A percentile compares a stretch with the other conserved stretches of the same genome.
These are phyloP conservation scores for Camellia sinensis DNA, from an alignment of 148 eudicot species.

Conservation along the genomic window DNA sequence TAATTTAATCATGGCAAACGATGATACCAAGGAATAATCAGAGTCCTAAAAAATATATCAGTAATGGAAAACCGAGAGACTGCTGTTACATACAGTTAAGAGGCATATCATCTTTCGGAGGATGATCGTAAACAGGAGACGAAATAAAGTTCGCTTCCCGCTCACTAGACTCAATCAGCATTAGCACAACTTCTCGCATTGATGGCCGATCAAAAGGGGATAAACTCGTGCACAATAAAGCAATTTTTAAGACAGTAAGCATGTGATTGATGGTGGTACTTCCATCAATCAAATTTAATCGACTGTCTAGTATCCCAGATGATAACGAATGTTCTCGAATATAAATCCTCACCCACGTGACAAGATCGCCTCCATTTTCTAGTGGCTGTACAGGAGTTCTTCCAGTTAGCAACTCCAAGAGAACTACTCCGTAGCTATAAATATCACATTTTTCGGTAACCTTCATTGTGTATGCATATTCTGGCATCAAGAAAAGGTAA, in stretches of 20 bases:
- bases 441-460: slow-evolving; percentile 93
- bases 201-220: slow-evolving; percentile 82
- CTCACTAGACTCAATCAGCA: slow-evolving; percentile 76
- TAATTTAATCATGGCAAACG: slow-evolving; percentile 11
- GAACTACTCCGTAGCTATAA: slow-evolving; percentile 96
- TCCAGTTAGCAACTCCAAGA: slow-evolving; percentile 87
- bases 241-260: slow-evolving; percentile 74
- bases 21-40: slow-evolving; percentile 31
- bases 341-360: slow-evolving; percentile 60
- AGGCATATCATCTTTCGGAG: slow-evolving; percentile 39
- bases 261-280: slow-evolving; percentile 59
- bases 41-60: slow-evolving; percentile 21
- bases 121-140: slow-evolving; percentile 44
- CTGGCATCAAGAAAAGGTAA: slow-evolving; percentile 34
- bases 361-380: slow-evolving; percentile 91
- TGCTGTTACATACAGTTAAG: slow-evolving; percentile 26
- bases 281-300: slow-evolving; percentile 54
- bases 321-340: slow-evolving; percentile 60
- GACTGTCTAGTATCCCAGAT: slow-evolving; percentile 62
- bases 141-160: slow-evolving; percentile 42
- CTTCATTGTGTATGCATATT: slow-evolving; percentile 98
- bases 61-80: slow-evolving; percentile 13
- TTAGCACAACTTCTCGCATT: slow-evolving; percentile 85
- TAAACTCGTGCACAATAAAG: slow-evolving; percentile 75
- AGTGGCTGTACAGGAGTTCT: slow-evolving; percentile 86